Conservation (phyloP, 148 eudicot genomes). For the Rhododendron griersonianum region DNA sequence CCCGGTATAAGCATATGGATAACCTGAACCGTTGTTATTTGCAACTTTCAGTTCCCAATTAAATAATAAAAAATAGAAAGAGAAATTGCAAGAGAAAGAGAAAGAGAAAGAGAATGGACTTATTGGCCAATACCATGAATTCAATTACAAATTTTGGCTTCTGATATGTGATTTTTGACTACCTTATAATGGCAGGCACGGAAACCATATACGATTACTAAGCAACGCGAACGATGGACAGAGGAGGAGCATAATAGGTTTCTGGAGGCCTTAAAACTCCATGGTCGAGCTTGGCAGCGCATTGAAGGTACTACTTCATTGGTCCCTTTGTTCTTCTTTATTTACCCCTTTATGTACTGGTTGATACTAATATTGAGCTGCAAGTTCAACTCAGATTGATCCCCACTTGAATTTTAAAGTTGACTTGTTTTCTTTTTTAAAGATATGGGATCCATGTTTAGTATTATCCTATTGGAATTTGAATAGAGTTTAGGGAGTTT, state of each 20-base stretch:
- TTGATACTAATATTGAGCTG: constrained; percentile 7
- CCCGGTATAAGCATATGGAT: neutral
- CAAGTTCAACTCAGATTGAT: constrained; percentile 6
- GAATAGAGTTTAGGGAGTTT: neutral
- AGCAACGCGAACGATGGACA: constrained; percentile 98
- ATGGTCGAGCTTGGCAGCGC: constrained; percentile 99
- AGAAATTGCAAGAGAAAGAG: neutral
- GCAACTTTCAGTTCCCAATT: neutral
- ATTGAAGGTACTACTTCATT: constrained; percentile 65
- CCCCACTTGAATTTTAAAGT: neutral
- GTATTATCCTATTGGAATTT: constrained; percentile 16
- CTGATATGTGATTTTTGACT: neutral
- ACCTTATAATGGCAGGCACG: constrained; percentile 47
- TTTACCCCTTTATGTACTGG: neutral
- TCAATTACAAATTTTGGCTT: neutral
- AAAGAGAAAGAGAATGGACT: neutral
- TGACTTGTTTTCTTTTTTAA: neutral
- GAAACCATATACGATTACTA: constrained; percentile 95
- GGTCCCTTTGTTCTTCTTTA: neutral
- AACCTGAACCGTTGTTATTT: neutral
- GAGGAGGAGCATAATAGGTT: constrained; percentile 96
- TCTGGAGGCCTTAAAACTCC: constrained; percentile 88
- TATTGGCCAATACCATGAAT: neutral
- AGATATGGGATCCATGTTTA: constrained; percentile 1
- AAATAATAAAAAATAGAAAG: neutral